These are phyloP conservation scores for Pisolithus albus DNA, from an alignment of 768 basidiomycete species.

Conservation along the genomic window DNA sequence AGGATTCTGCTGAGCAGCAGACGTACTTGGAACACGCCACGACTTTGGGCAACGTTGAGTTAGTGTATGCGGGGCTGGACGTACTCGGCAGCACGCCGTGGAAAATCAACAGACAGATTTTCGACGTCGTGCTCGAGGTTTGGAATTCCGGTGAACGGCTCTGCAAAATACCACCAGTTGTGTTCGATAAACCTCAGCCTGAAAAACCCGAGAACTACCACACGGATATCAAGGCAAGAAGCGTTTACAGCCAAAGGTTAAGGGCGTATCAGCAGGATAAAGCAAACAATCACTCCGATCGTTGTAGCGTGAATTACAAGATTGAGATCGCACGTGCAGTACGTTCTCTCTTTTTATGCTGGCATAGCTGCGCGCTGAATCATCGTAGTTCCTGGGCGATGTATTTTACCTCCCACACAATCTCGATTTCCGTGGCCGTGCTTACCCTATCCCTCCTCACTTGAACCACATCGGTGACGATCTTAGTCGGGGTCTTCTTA, in stretches of 20 bases:
- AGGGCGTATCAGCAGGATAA: constrained; percentile 51
- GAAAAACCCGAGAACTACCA: constrained; percentile 36
- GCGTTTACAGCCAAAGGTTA: constrained; percentile 49
- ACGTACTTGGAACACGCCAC: constrained; percentile 73
- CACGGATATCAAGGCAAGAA: constrained; percentile 48
- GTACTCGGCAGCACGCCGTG: constrained; percentile 87
- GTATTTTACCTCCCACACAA: constrained; percentile 92
- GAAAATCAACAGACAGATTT: constrained; percentile 75
- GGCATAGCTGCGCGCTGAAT: background rate
- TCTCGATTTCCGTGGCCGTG: constrained; percentile 94
- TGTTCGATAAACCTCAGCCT: constrained; percentile 61
- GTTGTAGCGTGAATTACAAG: constrained; percentile 93
- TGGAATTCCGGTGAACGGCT: constrained; percentile 85
- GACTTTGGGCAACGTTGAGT: constrained; percentile 66
- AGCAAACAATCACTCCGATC: constrained; percentile 81
- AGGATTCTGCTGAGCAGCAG: constrained; percentile 80
- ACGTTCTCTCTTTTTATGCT: constrained; percentile 24
- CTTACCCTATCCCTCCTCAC: constrained; percentile 95
- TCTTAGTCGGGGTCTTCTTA: constrained; percentile 77
- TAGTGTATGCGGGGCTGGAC: constrained; percentile 84
- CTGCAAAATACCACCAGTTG: constrained; percentile 77
- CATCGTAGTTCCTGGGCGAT: constrained; percentile 71
- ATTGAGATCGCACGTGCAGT: constrained; percentile 93
- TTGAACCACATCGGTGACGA: constrained; percentile 96
- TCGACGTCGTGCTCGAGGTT: constrained; percentile 66